Percentiles rank a stretch among this genome's conserved stretches.
These are phyloP conservation scores for Begonia loranthoides DNA, from an alignment of 306 rosid genomes.

Conservation along the genomic window DNA sequence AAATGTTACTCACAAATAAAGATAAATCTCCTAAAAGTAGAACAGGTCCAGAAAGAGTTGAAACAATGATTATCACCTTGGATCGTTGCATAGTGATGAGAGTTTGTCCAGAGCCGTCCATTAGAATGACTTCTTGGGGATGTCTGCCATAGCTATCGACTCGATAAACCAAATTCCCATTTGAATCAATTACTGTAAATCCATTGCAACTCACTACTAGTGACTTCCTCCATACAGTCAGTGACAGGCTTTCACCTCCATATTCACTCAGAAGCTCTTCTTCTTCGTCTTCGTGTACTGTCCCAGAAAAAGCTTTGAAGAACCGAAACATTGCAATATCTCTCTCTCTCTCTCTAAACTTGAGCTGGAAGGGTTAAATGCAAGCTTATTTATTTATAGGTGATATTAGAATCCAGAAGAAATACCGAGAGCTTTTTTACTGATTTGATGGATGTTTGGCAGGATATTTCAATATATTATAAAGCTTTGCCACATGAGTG, in stretches of 20 bases:
- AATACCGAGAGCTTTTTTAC: too few relatives aligned
- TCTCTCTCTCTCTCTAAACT: not conserved
- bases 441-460: too few relatives aligned
- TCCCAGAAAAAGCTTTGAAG: constrained; percentile 39
- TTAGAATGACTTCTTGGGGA: constrained; percentile 59
- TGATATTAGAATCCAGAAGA: too few relatives aligned
- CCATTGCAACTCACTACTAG: constrained; percentile 61
- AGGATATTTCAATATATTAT: too few relatives aligned
- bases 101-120: constrained; percentile 70
- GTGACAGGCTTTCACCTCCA: constrained; percentile 15
- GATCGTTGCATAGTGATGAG: constrained; percentile 57
- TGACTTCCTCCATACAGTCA: constrained; percentile 82
- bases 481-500: too few relatives aligned
- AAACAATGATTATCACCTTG: constrained; percentile 21
- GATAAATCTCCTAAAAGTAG: too few relatives aligned
- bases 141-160: constrained; percentile 60
- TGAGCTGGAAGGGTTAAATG: too few relatives aligned
- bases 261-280: constrained; percentile 12
- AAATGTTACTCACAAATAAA: too few relatives aligned
- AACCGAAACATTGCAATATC: constrained; percentile 4
- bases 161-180: constrained; percentile 61
- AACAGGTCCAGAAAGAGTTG: too few relatives aligned
- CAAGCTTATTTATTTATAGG: too few relatives aligned
- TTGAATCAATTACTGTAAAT: constrained; percentile 67
- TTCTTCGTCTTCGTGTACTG: constrained; percentile 40